phyloP scores from a whole-genome alignment of 768 basidiomycete species.

The Paxillus ammoniavirescens region DNA sequence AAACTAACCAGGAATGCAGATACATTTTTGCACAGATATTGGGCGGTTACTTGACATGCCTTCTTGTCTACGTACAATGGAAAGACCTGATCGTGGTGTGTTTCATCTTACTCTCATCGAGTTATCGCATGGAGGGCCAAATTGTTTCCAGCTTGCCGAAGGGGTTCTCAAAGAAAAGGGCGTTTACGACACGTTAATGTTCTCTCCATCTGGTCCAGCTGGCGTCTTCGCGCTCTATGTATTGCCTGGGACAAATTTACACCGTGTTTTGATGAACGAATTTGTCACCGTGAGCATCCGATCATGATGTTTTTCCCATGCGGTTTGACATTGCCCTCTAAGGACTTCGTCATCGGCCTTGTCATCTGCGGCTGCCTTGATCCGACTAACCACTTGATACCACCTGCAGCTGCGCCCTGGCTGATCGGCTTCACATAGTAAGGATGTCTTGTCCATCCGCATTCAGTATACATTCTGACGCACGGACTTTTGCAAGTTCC shows the following conservation, averaged over 20 bases:
- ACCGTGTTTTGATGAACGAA: conserved; percentile 38
- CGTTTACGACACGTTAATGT: conserved; percentile 31
- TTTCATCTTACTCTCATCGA: conserved; percentile 8
- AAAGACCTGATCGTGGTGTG: conserved; percentile 46
- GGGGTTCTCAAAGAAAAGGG: conserved; percentile 27
- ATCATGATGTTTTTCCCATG: conserved; percentile 40
- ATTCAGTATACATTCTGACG: neutral
- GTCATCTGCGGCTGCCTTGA: conserved; percentile 38
- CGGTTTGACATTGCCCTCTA: conserved; percentile 5
- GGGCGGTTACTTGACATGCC: conserved; percentile 62
- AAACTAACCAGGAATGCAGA: conserved; percentile 34
- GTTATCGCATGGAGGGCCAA: conserved; percentile 9
- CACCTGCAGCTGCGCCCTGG: conserved; percentile 52
- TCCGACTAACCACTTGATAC: conserved; percentile 56
- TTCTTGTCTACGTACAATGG: conserved; percentile 64
- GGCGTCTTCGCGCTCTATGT: conserved; percentile 40
- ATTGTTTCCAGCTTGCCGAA: conserved; percentile 32
- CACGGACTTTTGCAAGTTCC: conserved; percentile 35
- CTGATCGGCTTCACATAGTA: conserved; percentile 60
- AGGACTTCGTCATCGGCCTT: conserved; percentile 22
- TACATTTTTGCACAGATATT: conserved; percentile 67
- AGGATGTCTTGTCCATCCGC: conserved; percentile 19
- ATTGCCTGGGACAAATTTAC: conserved; percentile 29
- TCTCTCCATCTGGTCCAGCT: conserved; percentile 34
- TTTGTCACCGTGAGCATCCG: conserved; percentile 33